phyloP scores from a whole-genome alignment of 75 land plant genomes.

The Pinus taeda region DNA sequence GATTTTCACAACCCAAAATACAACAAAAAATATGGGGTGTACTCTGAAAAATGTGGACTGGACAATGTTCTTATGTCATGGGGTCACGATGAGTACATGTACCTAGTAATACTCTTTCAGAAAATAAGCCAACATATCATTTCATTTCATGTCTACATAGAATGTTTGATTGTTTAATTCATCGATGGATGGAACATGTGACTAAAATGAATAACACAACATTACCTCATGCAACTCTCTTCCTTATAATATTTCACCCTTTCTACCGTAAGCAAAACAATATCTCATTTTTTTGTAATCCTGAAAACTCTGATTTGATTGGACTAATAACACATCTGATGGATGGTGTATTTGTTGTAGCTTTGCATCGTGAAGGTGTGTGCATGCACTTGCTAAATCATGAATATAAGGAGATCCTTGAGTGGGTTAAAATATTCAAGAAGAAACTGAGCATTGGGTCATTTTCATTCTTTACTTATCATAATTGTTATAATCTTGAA shows the following conservation, averaged over 20 bases:
- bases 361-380: constrained; percentile 62
- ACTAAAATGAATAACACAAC: constrained; percentile 66
- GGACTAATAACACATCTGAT: background rate
- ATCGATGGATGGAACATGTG: constrained; percentile 37
- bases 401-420: constrained; percentile 58
- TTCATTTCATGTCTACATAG: background rate
- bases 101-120: constrained; percentile 37
- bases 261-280: constrained; percentile 52
- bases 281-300: background rate
- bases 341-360: constrained; percentile 24
- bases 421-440: constrained; percentile 84
- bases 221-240: constrained; percentile 76
- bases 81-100: constrained; percentile 96
- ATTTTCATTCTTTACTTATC: background rate
- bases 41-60: constrained; percentile 71
- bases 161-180: background rate
- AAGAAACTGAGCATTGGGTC: background rate
- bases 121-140: no score
- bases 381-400: constrained; percentile 70
- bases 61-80: constrained; percentile 75
- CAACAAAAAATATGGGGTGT: constrained; percentile 62
- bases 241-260: constrained; percentile 81
- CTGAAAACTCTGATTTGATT: no score
- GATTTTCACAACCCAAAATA: constrained; percentile 54
- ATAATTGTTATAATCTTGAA: background rate